A percentile compares a stretch with the other conserved stretches of the same genome.
Evolutionary conservation across 2,329 filamentous ascomycete genomes (phyloP).

Genomic region (Pyricularia pennisetigena): DNA sequence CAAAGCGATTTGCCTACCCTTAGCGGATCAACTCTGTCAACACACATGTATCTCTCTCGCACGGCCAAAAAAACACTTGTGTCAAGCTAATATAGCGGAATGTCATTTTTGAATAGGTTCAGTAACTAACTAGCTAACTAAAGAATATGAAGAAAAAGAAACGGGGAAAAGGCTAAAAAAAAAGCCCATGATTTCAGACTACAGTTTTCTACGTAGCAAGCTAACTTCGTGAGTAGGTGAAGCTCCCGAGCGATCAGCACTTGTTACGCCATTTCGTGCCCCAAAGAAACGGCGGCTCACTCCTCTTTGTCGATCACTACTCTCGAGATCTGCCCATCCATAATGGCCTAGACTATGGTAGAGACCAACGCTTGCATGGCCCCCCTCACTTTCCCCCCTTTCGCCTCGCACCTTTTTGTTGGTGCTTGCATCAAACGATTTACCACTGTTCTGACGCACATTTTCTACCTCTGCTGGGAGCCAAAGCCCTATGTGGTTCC

Average conservation of each 20-base stretch:
- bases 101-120: not conserved
- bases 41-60: not conserved
- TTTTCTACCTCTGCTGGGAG: not conserved
- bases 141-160: not conserved
- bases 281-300: slow-evolving; percentile 1
- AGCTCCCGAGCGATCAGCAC: not conserved
- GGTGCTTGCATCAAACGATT: not conserved
- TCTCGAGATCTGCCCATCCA: not conserved
- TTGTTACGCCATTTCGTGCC: slow-evolving; percentile 5
- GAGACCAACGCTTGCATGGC: not conserved
- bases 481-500: not conserved
- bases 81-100: not conserved
- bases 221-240: not conserved
- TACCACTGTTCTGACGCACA: not conserved
- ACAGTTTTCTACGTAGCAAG: not conserved
- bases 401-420: not conserved
- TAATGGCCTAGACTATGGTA: not conserved
- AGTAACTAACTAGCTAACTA: not conserved
- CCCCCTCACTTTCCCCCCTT: not conserved
- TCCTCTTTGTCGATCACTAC: slow-evolving; percentile 4
- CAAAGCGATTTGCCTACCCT: not conserved
- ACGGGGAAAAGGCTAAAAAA: not conserved
- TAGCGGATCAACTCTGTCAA: not conserved
- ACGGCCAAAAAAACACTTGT: not conserved
- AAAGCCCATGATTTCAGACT: not conserved